Conservation (phyloP, 192 early-diverging fungal species). For the Lobosporangium transversale region DNA sequence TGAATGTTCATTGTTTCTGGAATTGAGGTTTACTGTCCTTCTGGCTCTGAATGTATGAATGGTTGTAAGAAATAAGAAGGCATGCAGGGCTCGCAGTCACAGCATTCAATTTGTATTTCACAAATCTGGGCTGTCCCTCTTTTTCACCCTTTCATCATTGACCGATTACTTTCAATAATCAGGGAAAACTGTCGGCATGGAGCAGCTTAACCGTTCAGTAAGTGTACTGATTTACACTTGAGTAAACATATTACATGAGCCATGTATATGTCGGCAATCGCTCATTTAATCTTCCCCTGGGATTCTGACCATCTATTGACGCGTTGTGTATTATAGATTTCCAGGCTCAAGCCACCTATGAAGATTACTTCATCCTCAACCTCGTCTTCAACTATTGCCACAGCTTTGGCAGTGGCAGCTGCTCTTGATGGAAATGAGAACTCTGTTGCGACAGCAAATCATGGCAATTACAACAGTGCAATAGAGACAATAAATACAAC, state of each 20-base stretch:
- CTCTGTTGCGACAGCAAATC: background rate
- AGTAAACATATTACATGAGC: background rate
- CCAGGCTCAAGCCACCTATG: constrained; percentile 39
- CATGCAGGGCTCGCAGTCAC: no score
- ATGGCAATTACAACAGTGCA: constrained; percentile 1
- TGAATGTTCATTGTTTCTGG: constrained; percentile 33
- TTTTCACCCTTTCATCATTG: no score
- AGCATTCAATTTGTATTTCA: no score
- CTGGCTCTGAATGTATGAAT: no score
- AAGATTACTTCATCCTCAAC: constrained; percentile 31
- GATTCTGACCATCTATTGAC: background rate
- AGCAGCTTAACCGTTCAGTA: constrained; percentile 38
- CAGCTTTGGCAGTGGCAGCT: constrained; percentile 38
- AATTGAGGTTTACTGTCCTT: no score
- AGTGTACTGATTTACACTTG: background rate
- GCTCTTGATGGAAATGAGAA: constrained; percentile 20
- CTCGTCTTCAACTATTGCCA: constrained; percentile 28
- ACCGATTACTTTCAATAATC: no score
- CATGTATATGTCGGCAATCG: background rate
- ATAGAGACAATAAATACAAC: background rate
- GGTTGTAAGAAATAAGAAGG: no score
- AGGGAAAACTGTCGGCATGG: constrained; percentile 13
- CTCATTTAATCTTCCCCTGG: background rate
- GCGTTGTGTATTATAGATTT: constrained; percentile 6
- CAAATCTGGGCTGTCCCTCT: no score